Conservation (phyloP, 2,329 filamentous ascomycete species). For the Phoma herbarum region DNA sequence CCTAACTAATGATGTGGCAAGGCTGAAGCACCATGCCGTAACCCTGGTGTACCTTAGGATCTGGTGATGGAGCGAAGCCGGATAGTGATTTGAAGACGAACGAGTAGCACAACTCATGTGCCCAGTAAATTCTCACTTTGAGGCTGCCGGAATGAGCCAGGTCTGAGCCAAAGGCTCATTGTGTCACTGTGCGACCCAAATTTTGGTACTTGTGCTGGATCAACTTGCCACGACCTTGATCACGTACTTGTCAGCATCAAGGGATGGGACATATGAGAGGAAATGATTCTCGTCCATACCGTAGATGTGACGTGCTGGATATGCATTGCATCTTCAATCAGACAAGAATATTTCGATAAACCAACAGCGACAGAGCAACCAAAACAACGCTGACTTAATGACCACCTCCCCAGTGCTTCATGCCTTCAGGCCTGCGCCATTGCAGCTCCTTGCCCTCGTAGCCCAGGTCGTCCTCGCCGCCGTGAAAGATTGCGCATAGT, state of each 20-base stretch:
- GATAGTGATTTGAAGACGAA: not conserved
- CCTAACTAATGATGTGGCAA: too few relatives aligned
- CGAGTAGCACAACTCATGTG: not conserved
- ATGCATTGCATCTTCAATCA: conserved; percentile 3
- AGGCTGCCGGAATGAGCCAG: too few relatives aligned
- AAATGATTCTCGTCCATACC: not conserved
- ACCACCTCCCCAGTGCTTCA: conserved; percentile 41
- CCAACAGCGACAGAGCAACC: not conserved
- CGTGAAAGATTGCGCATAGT: conserved; percentile 37
- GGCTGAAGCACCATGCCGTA: too few relatives aligned
- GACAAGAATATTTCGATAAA: not conserved
- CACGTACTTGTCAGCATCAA: too few relatives aligned
- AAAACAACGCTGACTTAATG: not conserved
- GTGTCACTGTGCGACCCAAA: too few relatives aligned
- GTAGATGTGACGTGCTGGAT: not conserved
- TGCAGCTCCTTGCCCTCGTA: conserved; percentile 49
- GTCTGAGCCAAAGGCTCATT: too few relatives aligned
- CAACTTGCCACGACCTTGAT: too few relatives aligned
- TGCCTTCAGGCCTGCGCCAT: conserved; percentile 43
- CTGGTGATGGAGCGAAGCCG: too few relatives aligned
- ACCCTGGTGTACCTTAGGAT: too few relatives aligned
- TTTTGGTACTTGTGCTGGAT: too few relatives aligned
- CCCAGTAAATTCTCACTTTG: too few relatives aligned
- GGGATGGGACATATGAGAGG: too few relatives aligned
- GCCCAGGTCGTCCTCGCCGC: conserved; percentile 36